Percentiles rank a stretch among this genome's conserved stretches.
Evolutionary conservation across 352 stramenopile species (phyloP).

Genomic region (Pseudoperonospora humuli): DNA sequence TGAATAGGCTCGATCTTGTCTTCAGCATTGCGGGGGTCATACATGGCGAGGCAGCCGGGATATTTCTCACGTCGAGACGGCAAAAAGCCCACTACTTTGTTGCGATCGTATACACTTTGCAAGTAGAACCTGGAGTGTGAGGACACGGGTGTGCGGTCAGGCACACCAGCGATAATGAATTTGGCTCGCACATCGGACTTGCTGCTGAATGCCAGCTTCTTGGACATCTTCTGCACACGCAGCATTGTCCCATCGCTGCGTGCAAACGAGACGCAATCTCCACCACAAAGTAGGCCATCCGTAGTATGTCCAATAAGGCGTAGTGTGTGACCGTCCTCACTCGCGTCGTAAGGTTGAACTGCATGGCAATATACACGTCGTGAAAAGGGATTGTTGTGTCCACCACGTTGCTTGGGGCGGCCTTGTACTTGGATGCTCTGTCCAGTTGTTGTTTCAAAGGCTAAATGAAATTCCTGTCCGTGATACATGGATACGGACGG

Average conservation of each 20-base stretch:
- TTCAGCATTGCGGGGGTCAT: conserved; percentile 39
- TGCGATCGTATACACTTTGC: conserved; percentile 59
- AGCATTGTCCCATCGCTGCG: conserved; percentile 48
- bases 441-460: conserved; percentile 40
- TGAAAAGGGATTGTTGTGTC: conserved; percentile 42
- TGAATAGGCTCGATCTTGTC: conserved; percentile 58
- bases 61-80: conserved; percentile 28
- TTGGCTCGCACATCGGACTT: conserved; percentile 59
- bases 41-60: conserved; percentile 47
- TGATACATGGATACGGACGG: conserved; percentile 36
- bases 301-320: conserved; percentile 56
- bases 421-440: conserved; percentile 39
- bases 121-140: conserved; percentile 66
- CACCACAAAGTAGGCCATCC: conserved; percentile 42
- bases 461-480: conserved; percentile 45
- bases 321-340: conserved; percentile 38
- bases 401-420: conserved; percentile 26
- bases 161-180: conserved; percentile 59
- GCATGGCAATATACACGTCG: conserved; percentile 39
- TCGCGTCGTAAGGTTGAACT: conserved; percentile 20
- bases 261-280: conserved; percentile 52
- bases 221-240: conserved; percentile 51
- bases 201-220: conserved; percentile 57
- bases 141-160: conserved; percentile 47
- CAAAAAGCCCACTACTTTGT: conserved; percentile 56